Percentiles rank a stretch among this genome's conserved stretches.
phyloP scores from a whole-genome alignment of 225 moss, liverwort and hornwort species.

The Pseudisothecium myosuroides region DNA sequence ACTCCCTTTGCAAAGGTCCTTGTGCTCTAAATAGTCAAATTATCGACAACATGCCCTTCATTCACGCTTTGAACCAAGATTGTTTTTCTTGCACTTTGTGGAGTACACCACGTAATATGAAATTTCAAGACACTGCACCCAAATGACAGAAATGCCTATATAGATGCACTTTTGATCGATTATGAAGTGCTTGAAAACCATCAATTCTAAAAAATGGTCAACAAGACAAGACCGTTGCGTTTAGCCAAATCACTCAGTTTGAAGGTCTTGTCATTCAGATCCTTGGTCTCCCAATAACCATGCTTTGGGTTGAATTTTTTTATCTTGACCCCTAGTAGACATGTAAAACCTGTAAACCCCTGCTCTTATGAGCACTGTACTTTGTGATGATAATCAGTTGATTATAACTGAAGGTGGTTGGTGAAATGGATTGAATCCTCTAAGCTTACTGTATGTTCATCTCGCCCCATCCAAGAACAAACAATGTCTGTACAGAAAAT shows the following conservation, averaged over 20 bases:
- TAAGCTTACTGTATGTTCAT: background rate
- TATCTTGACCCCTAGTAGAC: background rate
- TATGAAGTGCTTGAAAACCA: background rate
- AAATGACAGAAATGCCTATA: background rate
- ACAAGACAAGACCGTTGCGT: background rate
- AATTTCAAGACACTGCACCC: fast-evolving
- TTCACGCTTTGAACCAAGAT: too few species aligned
- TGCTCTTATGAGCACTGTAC: background rate
- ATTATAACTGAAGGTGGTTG: slow-evolving; percentile 25
- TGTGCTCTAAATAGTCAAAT: too few species aligned
- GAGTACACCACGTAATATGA: background rate
- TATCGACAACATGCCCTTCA: too few species aligned
- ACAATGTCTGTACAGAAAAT: background rate
- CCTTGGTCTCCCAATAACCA: background rate
- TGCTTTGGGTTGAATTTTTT: too few species aligned
- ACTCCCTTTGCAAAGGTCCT: background rate
- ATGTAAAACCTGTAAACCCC: background rate
- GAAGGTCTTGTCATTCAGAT: too few species aligned
- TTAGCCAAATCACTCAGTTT: background rate
- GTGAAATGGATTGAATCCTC: slow-evolving; percentile 2
- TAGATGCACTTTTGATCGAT: background rate
- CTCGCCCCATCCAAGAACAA: background rate
- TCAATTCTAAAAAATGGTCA: background rate
- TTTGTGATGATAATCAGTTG: slow-evolving; percentile 12
- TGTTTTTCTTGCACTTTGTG: background rate